These are phyloP conservation scores for Meyerozyma sp. DNA, from an alignment of 1,139 yeast species.

Conservation along the genomic window DNA sequence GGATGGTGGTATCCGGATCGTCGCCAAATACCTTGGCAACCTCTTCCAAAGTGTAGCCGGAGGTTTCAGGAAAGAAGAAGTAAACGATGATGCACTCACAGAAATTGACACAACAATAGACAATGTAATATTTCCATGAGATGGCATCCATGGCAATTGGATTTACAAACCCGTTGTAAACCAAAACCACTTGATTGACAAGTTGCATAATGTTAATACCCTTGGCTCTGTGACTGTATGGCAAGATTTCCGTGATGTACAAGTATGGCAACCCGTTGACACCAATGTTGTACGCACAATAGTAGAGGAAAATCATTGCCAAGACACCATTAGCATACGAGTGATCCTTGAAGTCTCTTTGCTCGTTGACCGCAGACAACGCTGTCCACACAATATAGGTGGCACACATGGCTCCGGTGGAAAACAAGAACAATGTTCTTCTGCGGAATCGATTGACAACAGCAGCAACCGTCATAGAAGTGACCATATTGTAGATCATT, in stretches of 20 bases:
- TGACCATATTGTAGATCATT: slow-evolving; percentile 37
- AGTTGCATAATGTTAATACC: slow-evolving; percentile 30
- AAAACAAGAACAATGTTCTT: slow-evolving; percentile 38
- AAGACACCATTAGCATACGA: slow-evolving; percentile 39
- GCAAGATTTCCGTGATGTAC: slow-evolving; percentile 39
- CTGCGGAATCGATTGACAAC: slow-evolving; percentile 29
- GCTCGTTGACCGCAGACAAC: slow-evolving; percentile 32
- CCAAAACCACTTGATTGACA: slow-evolving; percentile 20
- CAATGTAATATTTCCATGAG: slow-evolving; percentile 57
- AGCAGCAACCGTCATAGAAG: slow-evolving; percentile 26
- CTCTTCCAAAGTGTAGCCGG: slow-evolving; percentile 51
- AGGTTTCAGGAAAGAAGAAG: slow-evolving; percentile 46
- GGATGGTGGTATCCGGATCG: slow-evolving; percentile 8
- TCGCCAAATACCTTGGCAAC: slow-evolving; percentile 46
- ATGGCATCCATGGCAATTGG: slow-evolving; percentile 58
- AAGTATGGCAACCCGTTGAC: slow-evolving; percentile 36
- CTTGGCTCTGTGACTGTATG: slow-evolving; percentile 41
- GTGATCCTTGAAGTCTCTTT: slow-evolving; percentile 27
- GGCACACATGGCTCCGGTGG: slow-evolving; percentile 29
- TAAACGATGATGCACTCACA: slow-evolving; percentile 33
- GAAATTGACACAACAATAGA: slow-evolving; percentile 37
- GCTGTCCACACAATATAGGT: slow-evolving; percentile 36
- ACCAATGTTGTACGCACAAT: slow-evolving; percentile 32
- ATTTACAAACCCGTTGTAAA: slow-evolving; percentile 45
- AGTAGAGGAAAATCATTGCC: slow-evolving; percentile 42